Percentiles rank a stretch among this genome's conserved stretches.
These are phyloP conservation scores for Ustilago shanxiensis DNA, from an alignment of 1,284 basidiomycete genomes.

Conservation along the genomic window DNA sequence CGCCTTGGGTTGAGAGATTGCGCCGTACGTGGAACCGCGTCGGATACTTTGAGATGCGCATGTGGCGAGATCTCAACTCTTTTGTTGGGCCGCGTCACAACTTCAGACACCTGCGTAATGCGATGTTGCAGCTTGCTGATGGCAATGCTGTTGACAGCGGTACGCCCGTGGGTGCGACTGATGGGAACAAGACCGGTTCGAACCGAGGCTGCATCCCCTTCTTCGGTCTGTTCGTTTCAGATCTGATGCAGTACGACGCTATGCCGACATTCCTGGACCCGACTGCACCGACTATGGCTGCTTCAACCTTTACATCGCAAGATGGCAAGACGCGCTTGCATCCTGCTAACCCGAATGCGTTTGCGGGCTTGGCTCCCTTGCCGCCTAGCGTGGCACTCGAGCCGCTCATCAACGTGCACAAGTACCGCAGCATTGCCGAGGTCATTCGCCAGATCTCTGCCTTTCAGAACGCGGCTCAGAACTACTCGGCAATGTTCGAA, in stretches of 20 bases:
- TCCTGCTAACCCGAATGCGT: conserved; percentile 45
- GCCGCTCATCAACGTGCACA: conserved; percentile 64
- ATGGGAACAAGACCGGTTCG: conserved; percentile 1
- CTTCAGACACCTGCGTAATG: conserved; percentile 75
- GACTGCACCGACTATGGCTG: conserved; percentile 40
- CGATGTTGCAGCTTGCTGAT: conserved; percentile 58
- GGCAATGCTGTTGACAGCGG: conserved; percentile 17
- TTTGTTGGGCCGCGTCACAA: conserved; percentile 79
- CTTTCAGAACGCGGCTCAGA: conserved; percentile 56
- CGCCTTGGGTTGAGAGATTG: conserved; percentile 81
- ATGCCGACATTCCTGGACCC: conserved; percentile 64
- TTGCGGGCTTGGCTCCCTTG: conserved; percentile 51
- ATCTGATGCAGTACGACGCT: conserved; percentile 59
- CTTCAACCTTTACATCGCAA: conserved; percentile 13
- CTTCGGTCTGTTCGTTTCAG: conserved; percentile 66
- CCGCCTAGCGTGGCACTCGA: conserved; percentile 45
- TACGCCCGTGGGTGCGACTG: conserved; percentile 2
- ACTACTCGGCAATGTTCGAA: conserved; percentile 52
- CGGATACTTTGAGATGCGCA: conserved; percentile 80
- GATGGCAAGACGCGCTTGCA: conserved; percentile 22
- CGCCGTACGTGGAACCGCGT: conserved; percentile 78
- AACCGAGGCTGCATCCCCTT: conserved; percentile 56
- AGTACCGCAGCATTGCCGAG: conserved; percentile 54
- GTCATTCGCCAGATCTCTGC: conserved; percentile 60
- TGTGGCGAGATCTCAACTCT: conserved; percentile 80